These are phyloP conservation scores for Claviceps sp. DNA, from an alignment of 2,329 filamentous ascomycete genomes.

Conservation along the genomic window DNA sequence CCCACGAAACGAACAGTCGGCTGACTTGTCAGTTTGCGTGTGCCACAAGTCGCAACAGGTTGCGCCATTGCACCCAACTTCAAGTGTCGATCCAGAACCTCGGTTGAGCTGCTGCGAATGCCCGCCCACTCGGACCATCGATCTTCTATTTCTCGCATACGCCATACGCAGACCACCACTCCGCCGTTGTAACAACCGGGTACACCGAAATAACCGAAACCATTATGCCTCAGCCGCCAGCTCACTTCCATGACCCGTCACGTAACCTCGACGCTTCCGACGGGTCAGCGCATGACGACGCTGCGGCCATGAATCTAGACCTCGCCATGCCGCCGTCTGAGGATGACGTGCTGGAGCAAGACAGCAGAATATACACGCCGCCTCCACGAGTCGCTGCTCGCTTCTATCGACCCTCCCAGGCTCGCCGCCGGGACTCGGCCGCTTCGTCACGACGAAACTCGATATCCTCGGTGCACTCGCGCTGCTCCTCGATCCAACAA, in stretches of 20 bases:
- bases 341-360: slow-evolving; percentile 22
- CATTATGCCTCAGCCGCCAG: slow-evolving; percentile 30
- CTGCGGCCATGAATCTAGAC: slow-evolving; percentile 21
- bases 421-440: slow-evolving; percentile 60
- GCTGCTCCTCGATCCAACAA: slow-evolving; percentile 47
- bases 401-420: slow-evolving; percentile 56
- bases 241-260: slow-evolving; percentile 28
- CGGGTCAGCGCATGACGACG: slow-evolving; percentile 16
- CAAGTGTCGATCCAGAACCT: not conserved
- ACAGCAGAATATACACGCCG: slow-evolving; percentile 38
- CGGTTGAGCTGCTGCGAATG: not conserved
- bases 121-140: not conserved
- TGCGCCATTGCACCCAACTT: not conserved
- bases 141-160: not conserved
- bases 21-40: not conserved
- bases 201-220: slow-evolving; percentile 2
- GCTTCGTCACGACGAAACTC: slow-evolving; percentile 70
- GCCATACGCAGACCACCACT: not conserved
- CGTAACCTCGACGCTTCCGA: slow-evolving; percentile 25
- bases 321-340: slow-evolving; percentile 25
- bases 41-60: not conserved
- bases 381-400: slow-evolving; percentile 67
- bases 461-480: slow-evolving; percentile 61
- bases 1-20: not conserved
- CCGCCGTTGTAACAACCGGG: not conserved